phyloP scores from a whole-genome alignment of 1,284 basidiomycete genomes.

The Moniliella sp. region DNA sequence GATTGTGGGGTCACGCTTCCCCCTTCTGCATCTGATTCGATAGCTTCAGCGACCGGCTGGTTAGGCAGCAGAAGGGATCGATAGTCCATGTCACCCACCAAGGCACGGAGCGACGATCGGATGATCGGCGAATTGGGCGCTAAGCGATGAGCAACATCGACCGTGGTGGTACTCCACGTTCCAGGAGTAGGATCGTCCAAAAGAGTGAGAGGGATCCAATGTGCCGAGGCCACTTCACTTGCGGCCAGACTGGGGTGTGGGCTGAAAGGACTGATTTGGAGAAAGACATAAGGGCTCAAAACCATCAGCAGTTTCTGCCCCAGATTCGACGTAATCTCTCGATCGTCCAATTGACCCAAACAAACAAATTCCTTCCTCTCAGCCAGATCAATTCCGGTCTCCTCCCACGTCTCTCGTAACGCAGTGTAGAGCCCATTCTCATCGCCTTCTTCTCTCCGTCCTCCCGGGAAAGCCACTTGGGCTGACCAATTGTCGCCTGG shows the following conservation, averaged over 20 bases:
- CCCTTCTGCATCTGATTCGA: constrained; percentile 1
- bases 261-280: constrained; percentile 62
- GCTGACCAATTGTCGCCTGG: constrained; percentile 30
- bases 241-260: constrained; percentile 40
- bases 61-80: constrained; percentile 48
- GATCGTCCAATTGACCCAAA: constrained; percentile 82
- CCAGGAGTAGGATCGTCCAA: constrained; percentile 31
- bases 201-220: constrained; percentile 63
- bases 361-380: constrained; percentile 67
- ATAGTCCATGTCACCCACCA: constrained; percentile 75
- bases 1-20: background rate
- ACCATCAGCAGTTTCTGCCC: constrained; percentile 95
- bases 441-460: constrained; percentile 70
- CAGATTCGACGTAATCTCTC: constrained; percentile 89
- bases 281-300: constrained; percentile 71
- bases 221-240: constrained; percentile 53
- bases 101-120: constrained; percentile 51
- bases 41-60: constrained; percentile 39
- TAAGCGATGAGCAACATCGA: constrained; percentile 73
- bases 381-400: constrained; percentile 87
- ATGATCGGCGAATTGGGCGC: constrained; percentile 51
- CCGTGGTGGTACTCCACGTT: constrained; percentile 67
- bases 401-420: constrained; percentile 96
- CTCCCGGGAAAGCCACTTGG: constrained; percentile 89
- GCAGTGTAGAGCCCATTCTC: constrained; percentile 80